Evolutionary conservation across 108 stramenopile species (phyloP), one percentile per base, ranked within the genome.

Genomic region (Cyclotella cryptica): DNA sequence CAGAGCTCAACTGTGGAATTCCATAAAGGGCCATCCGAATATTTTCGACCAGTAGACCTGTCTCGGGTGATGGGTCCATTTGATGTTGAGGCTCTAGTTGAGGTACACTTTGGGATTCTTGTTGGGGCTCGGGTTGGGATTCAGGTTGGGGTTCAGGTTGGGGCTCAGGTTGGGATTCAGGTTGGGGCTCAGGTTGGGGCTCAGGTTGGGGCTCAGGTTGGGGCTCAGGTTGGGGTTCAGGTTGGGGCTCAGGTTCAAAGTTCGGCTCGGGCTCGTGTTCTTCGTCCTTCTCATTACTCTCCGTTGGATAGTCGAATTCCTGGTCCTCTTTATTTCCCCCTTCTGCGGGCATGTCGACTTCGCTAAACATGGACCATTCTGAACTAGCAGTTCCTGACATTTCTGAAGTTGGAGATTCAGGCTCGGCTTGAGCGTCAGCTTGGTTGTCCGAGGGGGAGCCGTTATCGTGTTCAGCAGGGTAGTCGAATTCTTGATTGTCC

Each of bases 11-110:
- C 14, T 49, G 40, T 18, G 24, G 10, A 45, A 81, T 39, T n/a
- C 80, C 80, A 55, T 66, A 81, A 15, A 81, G 69, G 8, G 80
- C 74, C 74, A 81, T 81, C 42, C 80, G 80, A 24, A 81, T 58
- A 59, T 81, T 69, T 18, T 75, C 63, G 15, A 64, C 69, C 52
- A 52, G 29, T 9, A 68, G 49, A 6, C 53, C 74, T 15, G 60
- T 61, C 35, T 57, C 19, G 10, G 63, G 46, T 15, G 65, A 65
- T 63, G 72, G 41, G 10, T 63, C 45, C 18, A 45, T 39, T 52
- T n/a, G 46, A 41, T 6, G 14, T 17, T 24, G 35, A 21, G 74
- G 39, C 52, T 26, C 55, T 5, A 63, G 74, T 43, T 75, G 42
- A 0, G 70, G 60, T 40, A 44, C 45, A 8, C 60, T 43, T 19